These are phyloP conservation scores for Coemansia sp. DNA, from an alignment of 192 early-diverging fungal species.

Conservation along the genomic window DNA sequence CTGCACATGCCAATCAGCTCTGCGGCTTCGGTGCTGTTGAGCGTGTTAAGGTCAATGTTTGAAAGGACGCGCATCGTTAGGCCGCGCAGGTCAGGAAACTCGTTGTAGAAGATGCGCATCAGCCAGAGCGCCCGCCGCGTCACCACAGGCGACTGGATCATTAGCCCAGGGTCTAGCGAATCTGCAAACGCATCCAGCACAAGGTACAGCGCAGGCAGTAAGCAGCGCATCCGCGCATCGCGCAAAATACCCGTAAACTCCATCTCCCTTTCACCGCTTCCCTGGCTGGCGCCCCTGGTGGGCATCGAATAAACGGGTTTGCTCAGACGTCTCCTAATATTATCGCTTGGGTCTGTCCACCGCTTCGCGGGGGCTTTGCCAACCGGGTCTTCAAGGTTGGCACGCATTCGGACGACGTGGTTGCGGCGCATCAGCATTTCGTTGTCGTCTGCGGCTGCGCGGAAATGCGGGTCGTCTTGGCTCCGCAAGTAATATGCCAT, in stretches of 20 bases:
- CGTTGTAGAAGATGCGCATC: constrained; percentile 33
- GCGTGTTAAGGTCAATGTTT: constrained; percentile 13
- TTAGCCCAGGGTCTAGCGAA: constrained; percentile 22
- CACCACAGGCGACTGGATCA: constrained; percentile 28
- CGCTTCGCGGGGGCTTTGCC: not conserved
- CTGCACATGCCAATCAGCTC: constrained; percentile 22
- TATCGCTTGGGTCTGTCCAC: not conserved
- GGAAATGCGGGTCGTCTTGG: constrained; percentile 24
- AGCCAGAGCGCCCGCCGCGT: constrained; percentile 29
- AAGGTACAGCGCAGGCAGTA: constrained; percentile 16
- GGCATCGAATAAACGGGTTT: not conserved
- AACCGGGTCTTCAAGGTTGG: not conserved
- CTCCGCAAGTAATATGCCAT: constrained; percentile 15
- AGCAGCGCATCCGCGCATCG: constrained; percentile 22
- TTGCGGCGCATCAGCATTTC: not conserved
- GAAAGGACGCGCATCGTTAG: constrained; percentile 26
- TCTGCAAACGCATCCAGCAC: constrained; percentile 24
- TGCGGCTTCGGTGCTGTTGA: constrained; percentile 17
- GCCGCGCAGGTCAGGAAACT: constrained; percentile 27
- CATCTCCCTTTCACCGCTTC: not conserved
- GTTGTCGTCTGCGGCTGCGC: constrained; percentile 16
- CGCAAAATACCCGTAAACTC: constrained; percentile 14
- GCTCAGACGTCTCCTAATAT: not conserved
- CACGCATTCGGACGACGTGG: not conserved
- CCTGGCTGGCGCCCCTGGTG: not conserved